Conservation (phyloP, 306 rosid genomes). For the Prunus fruticosa region DNA sequence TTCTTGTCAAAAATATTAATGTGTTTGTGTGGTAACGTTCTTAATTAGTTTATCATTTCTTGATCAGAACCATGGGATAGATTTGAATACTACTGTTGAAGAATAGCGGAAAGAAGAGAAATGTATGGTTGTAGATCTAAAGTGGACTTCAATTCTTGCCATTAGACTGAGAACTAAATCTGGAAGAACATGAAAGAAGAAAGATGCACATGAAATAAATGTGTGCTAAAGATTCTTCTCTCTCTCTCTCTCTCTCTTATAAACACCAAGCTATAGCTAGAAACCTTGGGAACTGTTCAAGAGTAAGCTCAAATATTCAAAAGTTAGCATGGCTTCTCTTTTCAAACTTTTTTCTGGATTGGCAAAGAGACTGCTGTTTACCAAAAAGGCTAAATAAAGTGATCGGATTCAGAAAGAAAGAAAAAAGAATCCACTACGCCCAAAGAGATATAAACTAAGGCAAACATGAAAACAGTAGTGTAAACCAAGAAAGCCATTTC, state of each 20-base stretch:
- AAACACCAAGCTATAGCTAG: neutral
- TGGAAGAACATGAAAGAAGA: constrained; percentile 23
- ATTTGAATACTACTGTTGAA: neutral
- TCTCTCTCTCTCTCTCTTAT: constrained; percentile 25
- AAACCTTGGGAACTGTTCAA: constrained; percentile 43
- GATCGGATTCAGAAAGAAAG: neutral
- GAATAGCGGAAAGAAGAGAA: neutral
- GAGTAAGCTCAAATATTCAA: constrained; percentile 33
- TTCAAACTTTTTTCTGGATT: constrained; percentile 28
- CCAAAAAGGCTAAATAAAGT: constrained; percentile 4
- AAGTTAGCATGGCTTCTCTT: constrained; percentile 19
- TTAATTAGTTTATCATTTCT: no score
- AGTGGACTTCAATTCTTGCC: neutral
- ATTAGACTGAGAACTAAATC: neutral
- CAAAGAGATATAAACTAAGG: constrained; percentile 1
- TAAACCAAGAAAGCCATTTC: constrained; percentile 6
- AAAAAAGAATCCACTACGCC: neutral
- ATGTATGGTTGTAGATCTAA: constrained; percentile 1
- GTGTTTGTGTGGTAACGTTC: no score
- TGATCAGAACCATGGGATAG: neutral
- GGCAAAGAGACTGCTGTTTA: constrained; percentile 20
- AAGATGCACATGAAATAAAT: constrained; percentile 37
- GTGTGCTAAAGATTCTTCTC: constrained; percentile 38
- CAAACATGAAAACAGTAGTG: neutral
- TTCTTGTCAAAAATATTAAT: no score